Evolutionary conservation across 2,329 filamentous ascomycete genomes (phyloP).

Genomic region (Aspergillus quadricinctus): DNA sequence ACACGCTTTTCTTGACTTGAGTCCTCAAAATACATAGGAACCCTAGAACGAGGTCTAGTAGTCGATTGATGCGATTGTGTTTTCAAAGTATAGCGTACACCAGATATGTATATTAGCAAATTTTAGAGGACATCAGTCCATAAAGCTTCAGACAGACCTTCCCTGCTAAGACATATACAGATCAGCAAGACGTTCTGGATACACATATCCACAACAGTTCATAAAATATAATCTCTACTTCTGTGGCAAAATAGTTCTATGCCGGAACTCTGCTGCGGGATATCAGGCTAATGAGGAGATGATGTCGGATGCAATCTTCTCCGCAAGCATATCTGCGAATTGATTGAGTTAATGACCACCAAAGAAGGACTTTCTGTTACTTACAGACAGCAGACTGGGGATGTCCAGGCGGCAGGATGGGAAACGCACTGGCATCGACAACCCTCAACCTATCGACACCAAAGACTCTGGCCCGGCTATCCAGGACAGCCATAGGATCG

Average conservation of each 20-base stretch:
- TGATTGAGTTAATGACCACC: constrained; percentile 2
- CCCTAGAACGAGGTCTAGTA: not conserved
- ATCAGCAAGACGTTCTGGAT: too few relatives aligned
- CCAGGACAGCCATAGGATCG: constrained; percentile 30
- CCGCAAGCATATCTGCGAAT: constrained; percentile 36
- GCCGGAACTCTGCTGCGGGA: too few relatives aligned
- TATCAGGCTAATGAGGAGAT: not conserved
- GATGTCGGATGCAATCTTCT: constrained; percentile 39
- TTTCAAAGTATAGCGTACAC: not conserved
- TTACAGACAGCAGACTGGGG: constrained; percentile 39
- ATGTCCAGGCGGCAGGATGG: constrained; percentile 39
- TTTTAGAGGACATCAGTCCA: not conserved
- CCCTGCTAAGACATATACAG: too few relatives aligned
- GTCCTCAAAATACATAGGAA: too few relatives aligned
- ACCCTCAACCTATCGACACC: constrained; percentile 31
- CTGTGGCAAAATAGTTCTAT: not conserved
- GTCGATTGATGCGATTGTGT: not conserved
- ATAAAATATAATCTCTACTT: too few relatives aligned
- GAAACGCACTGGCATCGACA: constrained; percentile 36
- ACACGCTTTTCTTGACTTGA: too few relatives aligned
- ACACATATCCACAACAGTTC: too few relatives aligned
- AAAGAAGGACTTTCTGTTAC: constrained; percentile 7
- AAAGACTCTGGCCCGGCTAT: constrained; percentile 27
- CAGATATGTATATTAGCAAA: not conserved
- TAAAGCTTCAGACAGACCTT: not conserved